Evolutionary conservation across 176 grass and related monocot species (phyloP), one percentile per base, ranked within the genome.

Genomic region (Aegilops tauschii): DNA sequence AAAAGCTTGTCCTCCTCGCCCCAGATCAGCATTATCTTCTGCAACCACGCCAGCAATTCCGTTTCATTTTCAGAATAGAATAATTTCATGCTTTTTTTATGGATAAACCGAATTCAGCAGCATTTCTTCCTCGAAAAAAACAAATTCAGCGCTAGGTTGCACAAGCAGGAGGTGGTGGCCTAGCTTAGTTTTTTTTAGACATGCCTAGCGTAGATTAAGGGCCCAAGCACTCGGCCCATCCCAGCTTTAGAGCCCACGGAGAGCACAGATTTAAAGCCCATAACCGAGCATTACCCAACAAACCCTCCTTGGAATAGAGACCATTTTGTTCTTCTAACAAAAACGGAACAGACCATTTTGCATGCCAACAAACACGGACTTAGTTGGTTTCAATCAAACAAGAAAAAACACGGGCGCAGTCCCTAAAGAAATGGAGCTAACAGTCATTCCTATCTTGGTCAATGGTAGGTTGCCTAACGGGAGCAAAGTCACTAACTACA

Each of bases 21-120:
- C 97, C 97, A 96, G 5, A 96, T 61, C 50, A 99, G 83, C 82
- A 99, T 77, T 90, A 99, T 99, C 87, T 93, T 99, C 97, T 96
- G 90, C 79, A 82, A 88, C 30, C 77, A 89, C 8, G 17, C 45
- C 0, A 84, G 21, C 3, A 61, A 67, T 2, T 31, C 28, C 1
- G 7, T 12, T 62, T 65, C n/a, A 6, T 17, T 50, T 69, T 52
- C 70, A 69, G 3, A 9, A 54, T 0, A 12, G 17, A 29, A 42
- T 3, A 42, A 4, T 49, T 9, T 1, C n/a, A 67, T 45, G 54
- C 0, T 20, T 34, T 20, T 66, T 68, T 3, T 25, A 30, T 56
- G 21, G 11, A 18, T 18, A 28, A 9, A 21, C 12, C 77, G 9
- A 20, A 10, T 29, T 39, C 10, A 54, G 80, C 12, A 63, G 39